These are phyloP conservation scores for Echeveria elegans DNA, from an alignment of 164 flowering plant genomes.

Conservation along the genomic window DNA sequence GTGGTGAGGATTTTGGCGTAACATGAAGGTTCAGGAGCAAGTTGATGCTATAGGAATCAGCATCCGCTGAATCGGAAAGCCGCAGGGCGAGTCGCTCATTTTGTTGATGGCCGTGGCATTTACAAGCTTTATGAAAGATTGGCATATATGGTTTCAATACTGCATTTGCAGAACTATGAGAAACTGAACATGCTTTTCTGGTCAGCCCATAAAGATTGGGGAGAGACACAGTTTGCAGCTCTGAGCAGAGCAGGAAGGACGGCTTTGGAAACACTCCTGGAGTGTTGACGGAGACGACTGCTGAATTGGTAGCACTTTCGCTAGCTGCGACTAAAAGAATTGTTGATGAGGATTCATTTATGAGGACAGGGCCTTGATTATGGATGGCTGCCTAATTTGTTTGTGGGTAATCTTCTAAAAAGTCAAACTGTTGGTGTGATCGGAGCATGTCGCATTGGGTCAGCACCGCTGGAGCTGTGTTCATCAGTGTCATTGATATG, in stretches of 20 bases:
- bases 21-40: too few relatives aligned
- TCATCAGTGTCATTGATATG: too few relatives aligned
- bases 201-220: slow-evolving; percentile 99
- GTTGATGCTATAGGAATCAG: too few relatives aligned
- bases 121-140: too few relatives aligned
- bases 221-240: slow-evolving; percentile 81
- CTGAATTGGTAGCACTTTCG: slow-evolving; percentile 89
- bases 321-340: slow-evolving; percentile 80
- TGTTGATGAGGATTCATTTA: slow-evolving; percentile 94
- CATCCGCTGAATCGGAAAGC: too few relatives aligned
- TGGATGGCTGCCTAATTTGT: slow-evolving; percentile 98
- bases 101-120: too few relatives aligned
- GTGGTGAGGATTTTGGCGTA: too few relatives aligned
- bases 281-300: slow-evolving; percentile 92
- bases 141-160: too few relatives aligned
- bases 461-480: too few relatives aligned
- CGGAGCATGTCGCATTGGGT: slow-evolving; percentile 97
- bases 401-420: slow-evolving; percentile 88
- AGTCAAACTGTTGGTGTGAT: slow-evolving; percentile 97
- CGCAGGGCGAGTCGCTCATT: too few relatives aligned
- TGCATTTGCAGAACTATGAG: too few relatives aligned
- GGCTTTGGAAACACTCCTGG: slow-evolving; percentile 97
- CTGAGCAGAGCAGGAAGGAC: slow-evolving; percentile 87
- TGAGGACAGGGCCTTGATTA: slow-evolving; percentile 94
- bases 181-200: too few relatives aligned